Evolutionary conservation across 768 basidiomycete genomes (phyloP).

Genomic region (Tubosaeta sp.): DNA sequence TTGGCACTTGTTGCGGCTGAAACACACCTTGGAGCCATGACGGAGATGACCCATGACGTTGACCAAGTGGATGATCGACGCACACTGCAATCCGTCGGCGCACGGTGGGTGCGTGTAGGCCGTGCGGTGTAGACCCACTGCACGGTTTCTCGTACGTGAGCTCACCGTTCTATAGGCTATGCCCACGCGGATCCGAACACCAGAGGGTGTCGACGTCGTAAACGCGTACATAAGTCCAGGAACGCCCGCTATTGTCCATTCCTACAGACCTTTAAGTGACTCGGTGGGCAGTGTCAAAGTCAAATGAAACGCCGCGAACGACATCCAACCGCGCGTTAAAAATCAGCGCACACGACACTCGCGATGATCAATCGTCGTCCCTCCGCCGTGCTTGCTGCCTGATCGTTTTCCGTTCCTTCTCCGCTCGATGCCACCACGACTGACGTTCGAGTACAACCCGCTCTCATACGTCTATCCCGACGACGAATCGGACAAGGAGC

Average conservation of each 20-base stretch:
- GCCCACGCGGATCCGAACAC: too few species aligned
- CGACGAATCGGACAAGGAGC: conserved; percentile 22
- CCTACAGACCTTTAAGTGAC: neutral
- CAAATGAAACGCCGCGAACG: conserved; percentile 1
- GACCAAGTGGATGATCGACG: neutral
- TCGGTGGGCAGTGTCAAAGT: neutral
- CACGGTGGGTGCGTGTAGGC: neutral
- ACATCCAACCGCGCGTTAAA: neutral
- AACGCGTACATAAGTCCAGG: too few species aligned
- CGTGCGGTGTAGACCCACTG: neutral
- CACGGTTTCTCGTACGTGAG: too few species aligned
- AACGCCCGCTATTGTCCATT: neutral
- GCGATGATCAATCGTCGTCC: neutral
- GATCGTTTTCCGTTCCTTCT: neutral
- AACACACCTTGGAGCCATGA: neutral
- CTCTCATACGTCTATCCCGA: conserved; percentile 21
- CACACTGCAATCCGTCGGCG: neutral
- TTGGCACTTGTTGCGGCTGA: neutral
- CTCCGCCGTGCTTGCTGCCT: neutral
- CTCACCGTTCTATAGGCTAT: too few species aligned
- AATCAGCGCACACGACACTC: neutral
- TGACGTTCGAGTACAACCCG: conserved; percentile 19
- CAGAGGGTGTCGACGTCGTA: too few species aligned
- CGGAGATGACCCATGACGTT: neutral
- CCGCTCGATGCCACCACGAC: conserved; percentile 7